Conservation (phyloP, 2,329 filamentous ascomycete genomes). For the Dothideomycetidae sp. region DNA sequence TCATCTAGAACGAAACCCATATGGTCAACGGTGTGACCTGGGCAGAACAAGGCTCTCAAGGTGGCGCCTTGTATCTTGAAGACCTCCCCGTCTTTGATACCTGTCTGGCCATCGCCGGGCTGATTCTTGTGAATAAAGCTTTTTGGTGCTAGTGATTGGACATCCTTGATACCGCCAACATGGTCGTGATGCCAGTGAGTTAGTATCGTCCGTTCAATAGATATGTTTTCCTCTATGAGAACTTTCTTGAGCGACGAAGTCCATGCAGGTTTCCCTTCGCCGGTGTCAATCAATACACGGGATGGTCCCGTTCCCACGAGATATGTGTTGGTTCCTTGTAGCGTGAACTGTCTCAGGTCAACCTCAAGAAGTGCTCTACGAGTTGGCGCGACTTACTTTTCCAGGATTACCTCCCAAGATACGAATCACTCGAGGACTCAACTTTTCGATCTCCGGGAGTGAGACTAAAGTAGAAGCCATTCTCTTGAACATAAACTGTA, state of each 20-base stretch:
- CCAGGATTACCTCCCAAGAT: constrained; percentile 84
- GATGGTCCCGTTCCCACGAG: constrained; percentile 60
- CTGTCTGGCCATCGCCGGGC: constrained; percentile 36
- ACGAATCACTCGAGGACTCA: constrained; percentile 65
- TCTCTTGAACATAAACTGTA: constrained; percentile 4
- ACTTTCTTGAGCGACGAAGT: constrained; percentile 47
- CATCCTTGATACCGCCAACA: constrained; percentile 56
- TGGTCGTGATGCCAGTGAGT: constrained; percentile 94
- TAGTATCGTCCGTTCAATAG: constrained; percentile 55
- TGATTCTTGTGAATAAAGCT: constrained; percentile 53
- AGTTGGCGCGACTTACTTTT: constrained; percentile 44
- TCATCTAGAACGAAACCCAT: constrained; percentile 64
- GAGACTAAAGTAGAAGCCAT: constrained; percentile 34
- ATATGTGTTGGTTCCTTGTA: constrained; percentile 89
- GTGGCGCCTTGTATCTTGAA: constrained; percentile 49
- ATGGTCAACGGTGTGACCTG: constrained; percentile 72
- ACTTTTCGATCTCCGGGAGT: constrained; percentile 59
- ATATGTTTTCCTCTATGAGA: constrained; percentile 53
- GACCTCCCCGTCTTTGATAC: constrained; percentile 43
- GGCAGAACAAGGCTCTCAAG: constrained; percentile 50
- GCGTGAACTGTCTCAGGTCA: constrained; percentile 35
- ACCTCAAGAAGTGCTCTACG: background rate
- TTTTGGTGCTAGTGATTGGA: constrained; percentile 49
- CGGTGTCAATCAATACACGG: constrained; percentile 80
- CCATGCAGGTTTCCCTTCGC: constrained; percentile 68